A percentile compares a stretch with the other conserved stretches of the same genome.
Evolutionary conservation across 805 yeast genomes (phyloP).

Genomic region (Schizosaccharomyces japonicus): DNA sequence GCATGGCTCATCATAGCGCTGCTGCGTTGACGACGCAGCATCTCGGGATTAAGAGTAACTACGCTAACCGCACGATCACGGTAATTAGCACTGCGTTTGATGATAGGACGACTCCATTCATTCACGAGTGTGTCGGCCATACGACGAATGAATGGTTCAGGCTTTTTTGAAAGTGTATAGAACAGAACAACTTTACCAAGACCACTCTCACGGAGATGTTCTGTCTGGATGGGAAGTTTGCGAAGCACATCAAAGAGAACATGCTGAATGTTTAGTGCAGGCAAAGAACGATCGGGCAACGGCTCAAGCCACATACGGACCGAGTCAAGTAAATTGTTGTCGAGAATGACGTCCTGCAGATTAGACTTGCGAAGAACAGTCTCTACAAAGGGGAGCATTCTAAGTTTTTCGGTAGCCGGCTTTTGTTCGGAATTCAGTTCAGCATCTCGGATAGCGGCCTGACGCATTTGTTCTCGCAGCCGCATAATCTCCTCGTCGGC

Average conservation of each 20-base stretch:
- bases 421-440: slow-evolving; percentile 33
- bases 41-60: slow-evolving; percentile 25
- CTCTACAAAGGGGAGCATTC: slow-evolving; percentile 55
- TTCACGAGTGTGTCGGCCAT: slow-evolving; percentile 61
- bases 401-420: slow-evolving; percentile 57
- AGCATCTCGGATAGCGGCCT: slow-evolving; percentile 31
- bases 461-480: slow-evolving; percentile 71
- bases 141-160: slow-evolving; percentile 67
- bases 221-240: slow-evolving; percentile 76
- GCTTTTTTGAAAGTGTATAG: slow-evolving; percentile 72
- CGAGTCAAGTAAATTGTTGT: slow-evolving; percentile 77
- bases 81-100: slow-evolving; percentile 85
- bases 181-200: slow-evolving; percentile 83
- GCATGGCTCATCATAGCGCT: not conserved
- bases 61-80: slow-evolving; percentile 59
- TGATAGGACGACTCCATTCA: slow-evolving; percentile 95
- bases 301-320: slow-evolving; percentile 96
- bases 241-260: slow-evolving; percentile 53
- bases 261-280: slow-evolving; percentile 90
- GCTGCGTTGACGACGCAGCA: not conserved
- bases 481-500: slow-evolving; percentile 73
- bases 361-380: slow-evolving; percentile 50
- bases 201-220: slow-evolving; percentile 82
- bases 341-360: slow-evolving; percentile 76
- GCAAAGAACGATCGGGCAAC: slow-evolving; percentile 87